Evolutionary conservation across 495 filamentous ascomycete genomes (phyloP).

Genomic region (Mycothermus thermophilus): DNA sequence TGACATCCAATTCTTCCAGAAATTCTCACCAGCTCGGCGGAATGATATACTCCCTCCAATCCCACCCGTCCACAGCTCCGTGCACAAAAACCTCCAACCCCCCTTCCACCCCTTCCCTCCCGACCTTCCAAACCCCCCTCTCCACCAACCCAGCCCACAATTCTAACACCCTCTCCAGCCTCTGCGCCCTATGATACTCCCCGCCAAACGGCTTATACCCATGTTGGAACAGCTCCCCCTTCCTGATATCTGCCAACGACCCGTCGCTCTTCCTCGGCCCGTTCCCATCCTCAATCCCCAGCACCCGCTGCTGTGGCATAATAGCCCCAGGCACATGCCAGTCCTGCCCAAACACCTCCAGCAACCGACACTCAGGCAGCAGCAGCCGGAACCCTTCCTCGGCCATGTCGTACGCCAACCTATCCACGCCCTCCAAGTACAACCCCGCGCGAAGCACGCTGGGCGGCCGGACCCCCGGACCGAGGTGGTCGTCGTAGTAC

Average conservation of each 20-base stretch:
- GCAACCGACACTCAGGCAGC: not conserved
- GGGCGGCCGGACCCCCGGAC: not conserved
- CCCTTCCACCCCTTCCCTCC: not conserved
- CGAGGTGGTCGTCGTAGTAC: not conserved
- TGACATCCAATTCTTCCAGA: no score
- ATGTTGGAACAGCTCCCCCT: conserved; percentile 2
- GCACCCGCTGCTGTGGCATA: no score
- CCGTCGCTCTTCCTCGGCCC: not conserved
- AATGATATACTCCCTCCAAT: conserved; percentile 1
- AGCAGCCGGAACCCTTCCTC: conserved; percentile 1
- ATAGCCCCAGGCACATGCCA: no score
- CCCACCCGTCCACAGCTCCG: not conserved
- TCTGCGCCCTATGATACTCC: not conserved
- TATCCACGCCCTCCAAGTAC: no score
- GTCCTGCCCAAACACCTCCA: no score
- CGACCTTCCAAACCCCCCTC: conserved; percentile 1
- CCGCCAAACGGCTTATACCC: conserved; percentile 2
- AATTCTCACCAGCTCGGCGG: conserved; percentile 1
- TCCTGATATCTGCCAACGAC: not conserved
- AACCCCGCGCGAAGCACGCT: not conserved
- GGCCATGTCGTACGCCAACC: not conserved
- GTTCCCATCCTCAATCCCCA: no score
- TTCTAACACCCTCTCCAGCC: not conserved
- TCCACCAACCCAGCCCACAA: not conserved
- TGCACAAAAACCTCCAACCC: not conserved